Percentiles rank a stretch among this genome's conserved stretches.
Evolutionary conservation across 2,329 filamentous ascomycete species (phyloP).

Genomic region (Tothia fuscella): DNA sequence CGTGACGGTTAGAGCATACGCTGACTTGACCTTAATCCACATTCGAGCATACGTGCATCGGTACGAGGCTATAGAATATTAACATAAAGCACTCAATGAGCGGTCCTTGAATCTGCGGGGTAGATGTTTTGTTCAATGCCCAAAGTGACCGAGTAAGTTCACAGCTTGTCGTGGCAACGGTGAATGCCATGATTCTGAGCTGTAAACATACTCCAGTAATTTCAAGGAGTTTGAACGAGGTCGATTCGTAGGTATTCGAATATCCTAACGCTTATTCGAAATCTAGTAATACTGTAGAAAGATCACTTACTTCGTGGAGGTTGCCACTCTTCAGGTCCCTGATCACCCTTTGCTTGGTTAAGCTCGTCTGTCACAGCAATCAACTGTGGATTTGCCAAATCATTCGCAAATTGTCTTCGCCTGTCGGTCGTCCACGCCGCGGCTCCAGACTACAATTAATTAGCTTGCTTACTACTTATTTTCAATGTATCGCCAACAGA

Average conservation of each 20-base stretch:
- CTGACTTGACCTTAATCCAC: slow-evolving; percentile 69
- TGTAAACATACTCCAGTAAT: too few relatives aligned
- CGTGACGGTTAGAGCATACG: slow-evolving; percentile 58
- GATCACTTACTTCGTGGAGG: slow-evolving; percentile 49
- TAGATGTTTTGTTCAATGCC: too few relatives aligned
- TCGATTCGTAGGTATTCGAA: too few relatives aligned
- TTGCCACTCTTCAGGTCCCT: slow-evolving; percentile 64
- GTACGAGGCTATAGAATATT: slow-evolving; percentile 38
- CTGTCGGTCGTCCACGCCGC: slow-evolving; percentile 56
- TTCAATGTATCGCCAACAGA: neutral
- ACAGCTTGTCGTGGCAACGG: too few relatives aligned
- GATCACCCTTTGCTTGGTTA: slow-evolving; percentile 63
- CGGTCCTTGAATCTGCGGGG: neutral
- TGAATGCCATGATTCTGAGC: too few relatives aligned
- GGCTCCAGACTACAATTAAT: slow-evolving; percentile 49
- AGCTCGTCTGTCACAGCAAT: slow-evolving; percentile 68
- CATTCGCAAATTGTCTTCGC: slow-evolving; percentile 63
- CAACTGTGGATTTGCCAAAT: slow-evolving; percentile 62
- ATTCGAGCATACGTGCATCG: slow-evolving; percentile 68
- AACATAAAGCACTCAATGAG: too few relatives aligned
- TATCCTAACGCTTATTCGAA: slow-evolving; percentile 15
- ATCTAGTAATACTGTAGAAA: neutral
- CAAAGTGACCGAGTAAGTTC: too few relatives aligned
- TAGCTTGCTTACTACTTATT: neutral
- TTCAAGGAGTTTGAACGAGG: too few relatives aligned